Conservation (phyloP, 139 green algal genomes). For the Chlamydomonas incerta region DNA sequence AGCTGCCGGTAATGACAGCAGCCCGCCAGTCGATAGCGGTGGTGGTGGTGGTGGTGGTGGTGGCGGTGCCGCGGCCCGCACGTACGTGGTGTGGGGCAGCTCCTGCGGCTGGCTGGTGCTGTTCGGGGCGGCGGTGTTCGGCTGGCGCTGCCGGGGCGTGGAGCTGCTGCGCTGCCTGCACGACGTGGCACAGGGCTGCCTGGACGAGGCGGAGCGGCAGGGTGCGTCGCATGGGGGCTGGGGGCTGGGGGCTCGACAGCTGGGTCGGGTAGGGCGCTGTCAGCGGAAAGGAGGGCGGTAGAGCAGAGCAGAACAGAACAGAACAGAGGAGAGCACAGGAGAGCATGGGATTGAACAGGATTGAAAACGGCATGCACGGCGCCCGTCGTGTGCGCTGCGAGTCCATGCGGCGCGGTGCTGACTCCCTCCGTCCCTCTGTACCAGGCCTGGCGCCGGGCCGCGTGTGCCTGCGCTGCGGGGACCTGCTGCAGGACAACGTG, state of each 20-base stretch:
- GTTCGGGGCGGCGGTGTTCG: slow-evolving; percentile 28
- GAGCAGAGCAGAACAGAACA: no score
- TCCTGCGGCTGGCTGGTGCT: slow-evolving; percentile 29
- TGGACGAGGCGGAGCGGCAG: not conserved
- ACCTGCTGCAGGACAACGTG: slow-evolving; percentile 27
- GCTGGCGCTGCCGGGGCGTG: slow-evolving; percentile 28
- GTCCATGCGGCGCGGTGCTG: no score
- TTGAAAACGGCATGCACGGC: no score
- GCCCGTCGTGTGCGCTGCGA: no score
- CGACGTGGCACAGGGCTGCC: not conserved
- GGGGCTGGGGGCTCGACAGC: no score
- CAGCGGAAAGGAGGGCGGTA: no score
- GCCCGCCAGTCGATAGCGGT: not conserved
- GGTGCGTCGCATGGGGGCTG: not conserved
- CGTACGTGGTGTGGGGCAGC: slow-evolving; percentile 43
- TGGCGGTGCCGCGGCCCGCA: not conserved
- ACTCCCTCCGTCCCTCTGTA: no score
- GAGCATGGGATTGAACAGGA: no score
- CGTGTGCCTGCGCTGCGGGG: not conserved
- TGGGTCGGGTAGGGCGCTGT: no score
- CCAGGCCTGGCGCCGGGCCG: no score
- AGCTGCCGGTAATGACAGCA: no score
- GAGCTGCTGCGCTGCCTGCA: slow-evolving; percentile 41
- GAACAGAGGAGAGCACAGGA: no score
- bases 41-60: not conserved